These are phyloP conservation scores for Lactarius trivialis DNA, from an alignment of 768 basidiomycete species.

Conservation along the genomic window DNA sequence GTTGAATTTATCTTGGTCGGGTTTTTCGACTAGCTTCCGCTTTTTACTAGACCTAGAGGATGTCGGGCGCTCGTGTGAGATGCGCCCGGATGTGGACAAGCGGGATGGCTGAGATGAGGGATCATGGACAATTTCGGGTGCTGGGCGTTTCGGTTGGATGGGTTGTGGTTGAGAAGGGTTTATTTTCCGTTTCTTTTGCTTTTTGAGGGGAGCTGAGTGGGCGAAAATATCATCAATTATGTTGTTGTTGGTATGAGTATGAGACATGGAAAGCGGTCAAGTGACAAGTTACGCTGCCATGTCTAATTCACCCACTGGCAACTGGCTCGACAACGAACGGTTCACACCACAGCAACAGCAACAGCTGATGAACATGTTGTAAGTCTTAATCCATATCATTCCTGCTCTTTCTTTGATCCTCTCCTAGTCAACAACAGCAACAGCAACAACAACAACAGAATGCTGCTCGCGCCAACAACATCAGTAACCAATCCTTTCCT, in stretches of 20 bases:
- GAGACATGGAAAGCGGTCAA: background rate
- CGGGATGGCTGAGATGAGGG: conserved; percentile 39
- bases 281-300: background rate
- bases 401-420: background rate
- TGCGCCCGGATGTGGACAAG: conserved; percentile 31
- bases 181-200: conserved; percentile 45
- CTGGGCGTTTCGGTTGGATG: conserved; percentile 25
- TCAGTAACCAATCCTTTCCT: conserved; percentile 8
- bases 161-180: conserved; percentile 29
- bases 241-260: background rate
- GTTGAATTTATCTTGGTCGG: conserved; percentile 48
- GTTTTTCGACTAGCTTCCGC: conserved; percentile 25
- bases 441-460: conserved; percentile 12
- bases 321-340: conserved; percentile 20
- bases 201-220: conserved; percentile 28
- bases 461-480: conserved; percentile 3
- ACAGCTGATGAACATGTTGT: conserved; percentile 23
- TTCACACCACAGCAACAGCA: conserved; percentile 15
- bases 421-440: conserved; percentile 14
- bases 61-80: background rate
- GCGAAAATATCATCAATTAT: conserved; percentile 80
- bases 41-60: conserved; percentile 12
- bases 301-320: conserved; percentile 13
- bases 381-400: conserved; percentile 1
- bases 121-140: conserved; percentile 60